Percentiles rank a stretch among this genome's conserved stretches.
These are phyloP conservation scores for Fusarium pseudograminearum DNA, from an alignment of 2,329 filamentous ascomycete genomes.

Conservation along the genomic window DNA sequence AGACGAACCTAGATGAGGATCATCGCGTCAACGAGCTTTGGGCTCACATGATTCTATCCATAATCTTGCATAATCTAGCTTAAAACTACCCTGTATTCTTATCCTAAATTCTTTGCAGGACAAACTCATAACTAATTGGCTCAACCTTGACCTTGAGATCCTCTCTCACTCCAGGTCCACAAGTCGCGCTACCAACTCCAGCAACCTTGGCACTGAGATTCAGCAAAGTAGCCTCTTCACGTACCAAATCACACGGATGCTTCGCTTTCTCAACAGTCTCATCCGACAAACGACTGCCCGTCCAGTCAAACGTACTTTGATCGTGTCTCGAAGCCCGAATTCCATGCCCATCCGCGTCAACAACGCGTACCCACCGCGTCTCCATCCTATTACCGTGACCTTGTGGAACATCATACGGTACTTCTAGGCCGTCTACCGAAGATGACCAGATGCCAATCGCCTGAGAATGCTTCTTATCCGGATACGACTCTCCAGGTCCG, in stretches of 20 bases:
- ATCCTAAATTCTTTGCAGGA: constrained; percentile 8
- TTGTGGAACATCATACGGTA: background rate
- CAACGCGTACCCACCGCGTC: constrained; percentile 8
- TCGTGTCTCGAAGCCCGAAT: background rate
- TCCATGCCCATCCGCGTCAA: background rate
- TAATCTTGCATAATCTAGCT: background rate
- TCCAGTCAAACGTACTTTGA: constrained; percentile 5
- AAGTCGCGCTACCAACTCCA: constrained; percentile 21
- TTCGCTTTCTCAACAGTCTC: constrained; percentile 4
- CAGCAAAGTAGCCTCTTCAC: constrained; percentile 8
- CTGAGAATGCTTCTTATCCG: constrained; percentile 10
- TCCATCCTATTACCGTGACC: constrained; percentile 20
- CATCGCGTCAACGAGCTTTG: constrained; percentile 1
- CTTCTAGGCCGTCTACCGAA: background rate
- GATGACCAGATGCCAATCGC: constrained; percentile 5
- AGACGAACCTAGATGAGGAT: constrained; percentile 1
- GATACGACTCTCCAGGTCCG: constrained; percentile 14
- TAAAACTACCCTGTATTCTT: background rate
- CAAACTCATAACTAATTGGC: background rate
- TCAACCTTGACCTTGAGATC: constrained; percentile 9
- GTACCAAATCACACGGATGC: constrained; percentile 8
- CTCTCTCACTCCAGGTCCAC: constrained; percentile 17
- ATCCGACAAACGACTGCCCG: background rate
- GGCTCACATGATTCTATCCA: background rate
- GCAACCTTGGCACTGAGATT: constrained; percentile 13